Evolutionary conservation across 768 basidiomycete genomes (phyloP).

Genomic region (Pisolithus sp.): DNA sequence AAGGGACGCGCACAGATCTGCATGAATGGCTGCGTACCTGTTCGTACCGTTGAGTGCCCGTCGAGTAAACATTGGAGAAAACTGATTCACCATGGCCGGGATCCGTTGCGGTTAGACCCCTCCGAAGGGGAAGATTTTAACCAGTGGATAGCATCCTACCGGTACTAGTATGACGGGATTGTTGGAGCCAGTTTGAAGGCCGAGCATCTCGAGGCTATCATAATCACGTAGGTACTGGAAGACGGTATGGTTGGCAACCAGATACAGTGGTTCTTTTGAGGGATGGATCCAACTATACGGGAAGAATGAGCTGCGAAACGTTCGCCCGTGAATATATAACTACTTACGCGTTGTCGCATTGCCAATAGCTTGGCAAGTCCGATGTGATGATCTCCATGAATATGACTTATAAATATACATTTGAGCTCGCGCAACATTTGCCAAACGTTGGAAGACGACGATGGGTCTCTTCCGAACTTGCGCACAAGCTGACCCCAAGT

Average conservation of each 20-base stretch:
- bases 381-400: constrained; percentile 90
- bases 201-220: constrained; percentile 64
- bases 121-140: constrained; percentile 30
- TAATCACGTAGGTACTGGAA: constrained; percentile 70
- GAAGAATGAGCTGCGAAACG: neutral
- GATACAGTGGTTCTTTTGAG: constrained; percentile 56
- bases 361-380: constrained; percentile 72
- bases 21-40: constrained; percentile 41
- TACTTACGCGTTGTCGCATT: constrained; percentile 57
- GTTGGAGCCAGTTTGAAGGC: constrained; percentile 41
- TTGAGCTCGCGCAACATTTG: constrained; percentile 61
- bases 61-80: neutral
- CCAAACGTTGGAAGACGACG: constrained; percentile 38
- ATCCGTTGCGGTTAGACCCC: neutral
- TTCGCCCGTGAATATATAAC: neutral
- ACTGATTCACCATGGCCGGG: neutral
- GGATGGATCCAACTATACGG: constrained; percentile 55
- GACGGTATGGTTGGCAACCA: constrained; percentile 54
- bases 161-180: constrained; percentile 52
- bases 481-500: constrained; percentile 86
- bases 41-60: neutral
- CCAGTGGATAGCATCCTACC: constrained; percentile 51
- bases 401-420: constrained; percentile 83
- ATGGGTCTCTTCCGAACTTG: constrained; percentile 54
- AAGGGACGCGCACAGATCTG: constrained; percentile 43